Evolutionary conservation across 352 stramenopile species (phyloP).

Genomic region (Poterioochromonas sp.): DNA sequence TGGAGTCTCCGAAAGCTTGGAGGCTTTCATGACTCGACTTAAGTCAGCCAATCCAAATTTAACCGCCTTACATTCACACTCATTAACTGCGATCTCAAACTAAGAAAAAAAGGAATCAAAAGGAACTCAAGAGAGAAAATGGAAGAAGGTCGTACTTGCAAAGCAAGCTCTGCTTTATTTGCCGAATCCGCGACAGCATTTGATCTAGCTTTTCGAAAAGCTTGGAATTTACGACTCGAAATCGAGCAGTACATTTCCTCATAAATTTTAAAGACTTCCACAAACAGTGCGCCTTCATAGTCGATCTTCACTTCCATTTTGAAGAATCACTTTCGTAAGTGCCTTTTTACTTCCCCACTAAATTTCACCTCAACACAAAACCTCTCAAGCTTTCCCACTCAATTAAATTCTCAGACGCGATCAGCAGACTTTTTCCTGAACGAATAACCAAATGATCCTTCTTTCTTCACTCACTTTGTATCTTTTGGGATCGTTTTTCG

Average conservation of each 20-base stretch:
- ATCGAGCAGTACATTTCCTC: slow-evolving; percentile 20
- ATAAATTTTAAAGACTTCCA: slow-evolving; percentile 3
- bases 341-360: too few relatives aligned
- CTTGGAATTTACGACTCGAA: slow-evolving; percentile 13
- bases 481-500: too few relatives aligned
- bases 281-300: background rate
- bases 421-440: too few relatives aligned
- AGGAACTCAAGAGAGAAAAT: background rate
- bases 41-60: slow-evolving; percentile 23
- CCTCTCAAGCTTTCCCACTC: too few relatives aligned
- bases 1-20: background rate
- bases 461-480: too few relatives aligned
- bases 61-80: slow-evolving; percentile 25
- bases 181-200: background rate
- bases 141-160: background rate
- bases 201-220: slow-evolving; percentile 21
- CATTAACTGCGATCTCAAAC: slow-evolving; percentile 3
- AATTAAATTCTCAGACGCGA: too few relatives aligned
- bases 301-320: background rate
- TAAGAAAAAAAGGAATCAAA: background rate
- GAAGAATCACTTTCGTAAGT: too few relatives aligned
- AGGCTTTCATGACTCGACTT: background rate
- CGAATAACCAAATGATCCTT: too few relatives aligned
- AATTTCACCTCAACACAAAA: too few relatives aligned
- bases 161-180: background rate